Base-by-base conservation (phyloP, 306 rosid species). In the Cajanus cajan region DNA sequence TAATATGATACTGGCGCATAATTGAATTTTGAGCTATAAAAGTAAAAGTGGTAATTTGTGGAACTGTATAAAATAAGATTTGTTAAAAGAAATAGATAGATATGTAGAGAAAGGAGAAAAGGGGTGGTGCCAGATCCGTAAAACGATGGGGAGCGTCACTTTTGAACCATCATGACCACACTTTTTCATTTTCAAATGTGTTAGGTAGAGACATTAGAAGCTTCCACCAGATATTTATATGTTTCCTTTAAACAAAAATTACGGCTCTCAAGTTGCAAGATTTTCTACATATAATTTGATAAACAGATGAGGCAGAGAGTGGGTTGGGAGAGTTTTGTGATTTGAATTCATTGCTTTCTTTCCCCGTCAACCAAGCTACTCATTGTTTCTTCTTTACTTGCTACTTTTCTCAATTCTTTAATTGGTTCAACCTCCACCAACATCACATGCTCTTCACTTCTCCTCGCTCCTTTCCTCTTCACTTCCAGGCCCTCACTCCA, bases 141-240 rank as follows among this genome's bases (percentile, higher is more conserved):
- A 31, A 31, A 15, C 45, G 0, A 8, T 39, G 69, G 43, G 55
- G 19, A 36, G 63, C 34, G 22, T 43, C 84, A 10, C 71, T 68
- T 81, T 67, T 74, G 21, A 34, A 68, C 71, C 9, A 68, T 62
- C 79, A 18, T 5, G 37, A 5, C 61, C 39, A 2, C 40, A 15
- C 50, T 82, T 75, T 24, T 48, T 50, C 71, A 68, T 82, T 75
- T 75, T 82, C 77, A 68, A 82, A 68, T 18, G 74, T 28, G 82
- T 68, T 82, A 48, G 85, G 85, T 82, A 47, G 43, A 48, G 12
- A 82, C 81, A 61, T 22, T 76, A 61, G 85, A 82, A 82, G 41
- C 82, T 82, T 82, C 78, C 73, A 40, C 4, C 4, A 50, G 61
- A 82, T 68, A 34, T 59, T 79, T 71, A 40, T 63, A 52, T 71